These are phyloP conservation scores for Yarrowia sp. DNA, from an alignment of 805 yeast species.

Conservation along the genomic window DNA sequence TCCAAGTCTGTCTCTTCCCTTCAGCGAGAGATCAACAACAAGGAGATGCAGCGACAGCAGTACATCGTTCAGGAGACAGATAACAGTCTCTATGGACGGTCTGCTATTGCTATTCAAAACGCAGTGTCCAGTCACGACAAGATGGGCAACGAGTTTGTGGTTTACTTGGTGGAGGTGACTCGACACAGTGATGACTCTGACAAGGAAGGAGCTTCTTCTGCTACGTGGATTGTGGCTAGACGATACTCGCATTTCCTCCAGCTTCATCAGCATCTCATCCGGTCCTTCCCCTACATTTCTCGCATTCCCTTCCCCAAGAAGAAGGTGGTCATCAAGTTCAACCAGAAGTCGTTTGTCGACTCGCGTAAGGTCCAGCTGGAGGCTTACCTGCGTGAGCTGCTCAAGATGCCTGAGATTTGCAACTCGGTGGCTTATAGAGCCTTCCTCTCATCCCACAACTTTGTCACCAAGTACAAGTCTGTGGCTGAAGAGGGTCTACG, in stretches of 20 bases:
- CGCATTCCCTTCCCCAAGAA: constrained; percentile 60
- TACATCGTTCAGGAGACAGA: constrained; percentile 83
- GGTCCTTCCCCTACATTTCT: constrained; percentile 59
- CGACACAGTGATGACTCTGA: constrained; percentile 52
- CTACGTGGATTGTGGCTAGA: constrained; percentile 91
- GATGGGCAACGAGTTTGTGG: constrained; percentile 65
- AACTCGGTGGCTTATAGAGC: constrained; percentile 72
- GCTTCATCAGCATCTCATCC: constrained; percentile 68
- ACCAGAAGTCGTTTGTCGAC: constrained; percentile 64
- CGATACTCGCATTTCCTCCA: constrained; percentile 83
- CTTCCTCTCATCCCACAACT: constrained; percentile 77
- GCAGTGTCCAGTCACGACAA: constrained; percentile 60
- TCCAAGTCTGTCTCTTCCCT: constrained; percentile 71
- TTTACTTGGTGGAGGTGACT: constrained; percentile 80
- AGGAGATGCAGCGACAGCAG: constrained; percentile 79
- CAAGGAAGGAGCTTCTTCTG: constrained; percentile 52
- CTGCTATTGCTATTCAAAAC: constrained; percentile 52
- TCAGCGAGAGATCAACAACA: constrained; percentile 72
- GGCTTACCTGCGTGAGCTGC: constrained; percentile 62
- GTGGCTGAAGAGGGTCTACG: constrained; percentile 21
- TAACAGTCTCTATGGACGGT: constrained; percentile 68
- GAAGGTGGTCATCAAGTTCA: constrained; percentile 74
- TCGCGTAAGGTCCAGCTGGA: constrained; percentile 68
- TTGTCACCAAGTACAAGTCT: constrained; percentile 48
- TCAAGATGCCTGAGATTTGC: constrained; percentile 73